These are phyloP conservation scores for Populus nigra DNA, from an alignment of 345 rosid species.

Conservation along the genomic window DNA sequence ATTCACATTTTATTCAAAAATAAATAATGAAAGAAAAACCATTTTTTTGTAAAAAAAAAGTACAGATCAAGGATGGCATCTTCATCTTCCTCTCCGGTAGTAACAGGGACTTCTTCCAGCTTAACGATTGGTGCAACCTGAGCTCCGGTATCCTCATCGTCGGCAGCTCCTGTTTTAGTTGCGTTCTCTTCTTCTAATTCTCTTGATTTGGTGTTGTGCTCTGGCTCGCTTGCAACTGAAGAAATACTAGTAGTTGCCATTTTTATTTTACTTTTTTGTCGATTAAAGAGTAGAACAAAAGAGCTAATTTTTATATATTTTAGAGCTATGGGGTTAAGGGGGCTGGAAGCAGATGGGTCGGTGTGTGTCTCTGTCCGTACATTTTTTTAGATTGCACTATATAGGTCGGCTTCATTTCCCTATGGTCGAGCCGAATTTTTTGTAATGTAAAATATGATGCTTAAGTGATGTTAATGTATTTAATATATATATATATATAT, in stretches of 20 bases:
- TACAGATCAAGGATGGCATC: conserved; percentile 79
- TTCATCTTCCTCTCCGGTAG: conserved; percentile 94
- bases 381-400: no score
- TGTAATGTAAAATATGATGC: no score
- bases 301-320: neutral
- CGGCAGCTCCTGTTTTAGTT: conserved; percentile 39
- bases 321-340: no score
- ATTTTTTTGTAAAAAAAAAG: neutral
- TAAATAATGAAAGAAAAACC: neutral
- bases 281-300: neutral
- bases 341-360: no score
- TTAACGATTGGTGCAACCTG: conserved; percentile 79
- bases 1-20: neutral
- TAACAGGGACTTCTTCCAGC: conserved; percentile 79
- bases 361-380: neutral
- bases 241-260: conserved; percentile 46
- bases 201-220: conserved; percentile 34
- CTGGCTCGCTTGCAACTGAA: conserved; percentile 30
- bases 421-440: no score
- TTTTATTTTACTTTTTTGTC: neutral
- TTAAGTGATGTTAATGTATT: no score
- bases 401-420: no score
- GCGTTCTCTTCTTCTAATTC: conserved; percentile 56
- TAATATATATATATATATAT: no score
- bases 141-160: conserved; percentile 95